Base-by-base conservation (phyloP, 2,329 filamentous ascomycete genomes). In the Talaromyces sp. region DNA sequence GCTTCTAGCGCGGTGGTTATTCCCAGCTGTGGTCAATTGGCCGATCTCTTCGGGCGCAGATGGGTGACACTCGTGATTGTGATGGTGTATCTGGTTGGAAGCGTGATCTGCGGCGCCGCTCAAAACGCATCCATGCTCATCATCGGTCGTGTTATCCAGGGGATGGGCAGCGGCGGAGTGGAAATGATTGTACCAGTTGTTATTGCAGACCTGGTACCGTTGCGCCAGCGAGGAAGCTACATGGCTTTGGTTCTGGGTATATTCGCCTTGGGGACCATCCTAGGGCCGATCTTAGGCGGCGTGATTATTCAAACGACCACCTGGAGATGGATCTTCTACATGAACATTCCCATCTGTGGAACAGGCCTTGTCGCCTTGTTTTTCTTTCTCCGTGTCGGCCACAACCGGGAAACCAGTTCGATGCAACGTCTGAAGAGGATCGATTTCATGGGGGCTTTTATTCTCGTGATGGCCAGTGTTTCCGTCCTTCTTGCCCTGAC, bases 351-450 rank as follows among this genome's bases (percentile, higher is more conserved):
- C 0, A 69, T 85, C 25, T 83, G 82, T 0, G 73, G 76, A 0
- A 61, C 85, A 0, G 79, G 80, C 0, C 82, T 80, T 0, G 49
- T 75, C 0, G 77, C 75, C 32, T 80, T 84, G 11, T 59, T 84
- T 0, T 83, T 84, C 66, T 81, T 84, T 65, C 85, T 85, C 83
- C 83, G 83, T 0, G 65, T 85, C 47, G 82, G 62, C 13, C 57
- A 82, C 51, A 82, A 80, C 55, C 82, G 85, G 0, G 72, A 81
- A 19, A 83, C 81, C 0, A 74, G 82, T 39, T 85, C 83, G 81
- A 77, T 70, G 65, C 19, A 75, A 13, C 85, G 84, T 56, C 67
- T 85, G 6, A 78, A 77, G 57, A 80, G 81, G 0, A 75, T 85
- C 2, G 83, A 84, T 62, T 84, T 83, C 57, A 57, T 80, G 3